Evolutionary conservation across 495 filamentous ascomycete species (phyloP), one percentile per base, ranked within the genome.

Genomic region (Aspergillus bertholletiae): DNA sequence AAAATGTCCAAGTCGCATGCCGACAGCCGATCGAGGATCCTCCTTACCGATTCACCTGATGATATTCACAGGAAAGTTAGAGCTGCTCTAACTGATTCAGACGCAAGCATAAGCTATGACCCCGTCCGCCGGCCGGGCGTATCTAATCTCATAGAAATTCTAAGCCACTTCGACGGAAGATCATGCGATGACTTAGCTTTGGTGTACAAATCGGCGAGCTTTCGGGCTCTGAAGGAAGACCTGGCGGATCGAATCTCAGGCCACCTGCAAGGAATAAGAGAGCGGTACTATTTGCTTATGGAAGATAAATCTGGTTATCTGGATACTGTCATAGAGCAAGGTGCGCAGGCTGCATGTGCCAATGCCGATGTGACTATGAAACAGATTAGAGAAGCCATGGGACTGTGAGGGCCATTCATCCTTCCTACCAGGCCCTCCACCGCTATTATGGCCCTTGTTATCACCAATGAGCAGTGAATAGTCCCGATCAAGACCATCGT

Each of bases 1-100:
- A 98, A 98, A 61, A 98, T 98, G 94, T 95, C 90, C 44, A 98
- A 98, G 70, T 96, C 91, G 3, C 80, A 90, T 60, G 50, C 69
- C 1, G 80, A 88, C 57, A 70, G 74, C n/a, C 74, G 73, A 18
- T 95, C 90, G 12, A 77, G 88, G 23, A 94, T 98, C 57, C 73
- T 93, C 15, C 80, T 98, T 50, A 92, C 84, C n/a, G 88, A 96
- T 54, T 63, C 74, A 1, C 63, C 77, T 2, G 67, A 78, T 2
- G 68, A 73, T 1, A 90, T 97, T 55, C 56, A 66, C 3, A 65
- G 67, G 39, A 96, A 95, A 66, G 72, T 97, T 58, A 82, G 69
- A 50, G 61, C 69, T 12, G 90, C 94, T 26, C 64, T 91, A n/a
- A 97, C 94, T 20, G 94, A 98, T 65, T 84, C 78, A 0, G 54